Evolutionary conservation across 2,329 filamentous ascomycete genomes (phyloP).

Genomic region (Colletotrichum karsti): DNA sequence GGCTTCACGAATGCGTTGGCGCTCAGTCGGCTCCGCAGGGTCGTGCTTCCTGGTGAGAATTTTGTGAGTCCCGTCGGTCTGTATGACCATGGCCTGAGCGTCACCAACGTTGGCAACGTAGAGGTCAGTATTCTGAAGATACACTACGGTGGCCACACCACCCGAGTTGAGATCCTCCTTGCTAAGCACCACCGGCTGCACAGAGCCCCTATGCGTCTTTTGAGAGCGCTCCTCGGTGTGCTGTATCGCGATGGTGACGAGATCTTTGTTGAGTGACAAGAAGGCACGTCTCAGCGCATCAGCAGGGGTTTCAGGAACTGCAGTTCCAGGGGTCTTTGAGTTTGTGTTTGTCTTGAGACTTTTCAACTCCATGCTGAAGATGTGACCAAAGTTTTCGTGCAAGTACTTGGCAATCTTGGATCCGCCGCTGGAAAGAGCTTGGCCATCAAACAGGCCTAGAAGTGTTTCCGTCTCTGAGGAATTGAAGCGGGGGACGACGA

Average conservation of each 20-base stretch:
- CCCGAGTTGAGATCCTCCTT: slow-evolving; percentile 92
- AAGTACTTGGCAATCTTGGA: slow-evolving; percentile 97
- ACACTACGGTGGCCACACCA: slow-evolving; percentile 90
- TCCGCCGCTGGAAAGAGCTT: slow-evolving; percentile 86
- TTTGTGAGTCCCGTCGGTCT: slow-evolving; percentile 83
- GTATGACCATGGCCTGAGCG: slow-evolving; percentile 93
- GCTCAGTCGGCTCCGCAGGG: slow-evolving; percentile 84
- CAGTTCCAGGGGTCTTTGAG: too few species aligned
- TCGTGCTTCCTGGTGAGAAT: slow-evolving; percentile 93
- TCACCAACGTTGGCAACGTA: slow-evolving; percentile 97
- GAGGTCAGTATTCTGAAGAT: slow-evolving; percentile 87
- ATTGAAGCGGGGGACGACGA: slow-evolving; percentile 92
- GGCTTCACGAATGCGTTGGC: slow-evolving; percentile 90
- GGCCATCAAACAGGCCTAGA: slow-evolving; percentile 95
- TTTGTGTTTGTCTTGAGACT: slow-evolving; percentile 73
- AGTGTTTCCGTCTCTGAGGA: slow-evolving; percentile 90
- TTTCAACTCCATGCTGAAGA: slow-evolving; percentile 85
- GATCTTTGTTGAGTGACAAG: slow-evolving; percentile 89
- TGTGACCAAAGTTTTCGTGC: slow-evolving; percentile 92
- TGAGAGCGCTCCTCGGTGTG: slow-evolving; percentile 78
- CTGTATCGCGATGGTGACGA: slow-evolving; percentile 85
- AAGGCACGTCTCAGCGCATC: slow-evolving; percentile 91
- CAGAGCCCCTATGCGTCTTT: slow-evolving; percentile 74
- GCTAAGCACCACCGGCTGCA: slow-evolving; percentile 79
- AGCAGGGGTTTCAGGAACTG: slow-evolving; percentile 79